Base-by-base conservation (phyloP, 2,329 filamentous ascomycete species). In the Colletotrichum limetticola region DNA sequence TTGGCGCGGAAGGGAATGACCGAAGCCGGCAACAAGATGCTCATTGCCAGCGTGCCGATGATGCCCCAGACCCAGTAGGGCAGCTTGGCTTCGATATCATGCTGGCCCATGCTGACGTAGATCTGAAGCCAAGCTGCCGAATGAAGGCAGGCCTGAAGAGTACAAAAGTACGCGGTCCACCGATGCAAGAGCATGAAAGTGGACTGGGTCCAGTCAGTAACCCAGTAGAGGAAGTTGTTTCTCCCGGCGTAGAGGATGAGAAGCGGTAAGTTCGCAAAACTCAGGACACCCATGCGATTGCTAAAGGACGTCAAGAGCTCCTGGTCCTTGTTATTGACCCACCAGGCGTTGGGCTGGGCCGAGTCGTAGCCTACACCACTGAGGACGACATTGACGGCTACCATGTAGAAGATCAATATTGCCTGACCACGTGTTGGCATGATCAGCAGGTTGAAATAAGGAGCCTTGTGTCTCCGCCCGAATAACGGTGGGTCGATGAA, bases 131-230 rank as follows among this genome's bases (percentile, higher is more conserved):
- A 78, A 11, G 83, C 74, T 32, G 83, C 76, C 1, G 81, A 82
- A 76, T 88, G 86, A 0, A 87, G 30, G 30, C 83, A 73, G 3
- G 80, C 82, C 66, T 88, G 81, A 0, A 86, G 42, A 0, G 80
- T 81, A 19, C 78, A 80, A n/a, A 86, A 75, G 46, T 79, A 77
- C 1, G 84, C 85, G 1, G 84, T 77, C 83, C 84, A 87, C 12
- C 85, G 83, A 75, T 88, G 86, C 4, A 87, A 76, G 0, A 86
- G 66, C 12, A 86, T 59, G 73, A 79, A 86, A 0, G 86, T 87
- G 1, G 80, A 80, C 65, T 86, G 82, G 0, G 78, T 80, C 84
- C 85, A 87, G 74, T 84, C 79, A 3, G 85, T 86, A 1, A 85
- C 46, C 78, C 79, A 83, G 0, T 85, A 78, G 0, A 85, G 78